Base-by-base conservation (phyloP, 306 rosid genomes). In the Trifolium dubium region DNA sequence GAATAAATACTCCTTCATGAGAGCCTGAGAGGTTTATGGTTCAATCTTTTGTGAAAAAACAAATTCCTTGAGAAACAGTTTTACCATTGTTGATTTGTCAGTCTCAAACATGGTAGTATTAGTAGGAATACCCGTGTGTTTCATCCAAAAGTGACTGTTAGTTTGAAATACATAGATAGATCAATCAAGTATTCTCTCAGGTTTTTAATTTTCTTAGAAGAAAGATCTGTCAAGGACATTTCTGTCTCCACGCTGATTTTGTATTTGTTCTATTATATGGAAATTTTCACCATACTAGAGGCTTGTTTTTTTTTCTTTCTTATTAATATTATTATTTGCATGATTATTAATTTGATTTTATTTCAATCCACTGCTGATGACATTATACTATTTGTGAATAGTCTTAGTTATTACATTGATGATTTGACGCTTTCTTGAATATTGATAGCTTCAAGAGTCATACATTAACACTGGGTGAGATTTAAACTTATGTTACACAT, bases 351-450 rank as follows among this genome's bases (percentile, higher is more conserved):
- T 53, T 64, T 60, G 41, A 53, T 53, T 63, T 9, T 19, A 71
- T 51, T 78, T 54, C 15, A 41, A 44, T 72, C 51, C 53, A 41
- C 53, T 19, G n/a, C 11, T 71, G 41, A 53, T 30, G 28, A 44
- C 41, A 43, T 43, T 18, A n/a, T 32, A 19, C 14, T 46, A 50
- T 54, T 7, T 34, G n/a, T 53, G 28, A 32, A 40, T 32, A 44
- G 51, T 34, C 46, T 23, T 66, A n/a, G 61, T 43, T 41, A 47
- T 28, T 34, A 15, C 49, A 71, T 41, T 64, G 59, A 41, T 49
- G 76, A 54, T 10, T 19, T 34, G 70, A 39, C 71, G 31, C 61
- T 63, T 71, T 62, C 41, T 71, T 63, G 67, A 71, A 49, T 71
- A 51, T 54, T 28, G 51, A 54, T 34, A 53, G 49, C 59, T 51